Evolutionary conservation across 2,329 filamentous ascomycete genomes (phyloP).

Genomic region (Ascochyta viciae-villosae): DNA sequence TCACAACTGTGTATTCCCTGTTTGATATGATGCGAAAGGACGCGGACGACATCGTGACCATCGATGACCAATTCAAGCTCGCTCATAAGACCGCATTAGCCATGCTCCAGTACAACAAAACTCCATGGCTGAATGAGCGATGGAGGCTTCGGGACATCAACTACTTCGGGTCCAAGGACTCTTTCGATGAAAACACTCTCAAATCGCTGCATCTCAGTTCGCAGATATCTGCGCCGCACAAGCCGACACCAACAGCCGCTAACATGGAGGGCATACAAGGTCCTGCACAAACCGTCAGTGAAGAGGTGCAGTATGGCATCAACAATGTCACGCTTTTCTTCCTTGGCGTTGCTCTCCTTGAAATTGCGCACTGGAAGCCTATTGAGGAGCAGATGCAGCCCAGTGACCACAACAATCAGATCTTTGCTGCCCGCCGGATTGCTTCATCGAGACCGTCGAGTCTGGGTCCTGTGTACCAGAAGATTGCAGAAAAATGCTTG

Average conservation of each 20-base stretch:
- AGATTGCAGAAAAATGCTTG: constrained; percentile 26
- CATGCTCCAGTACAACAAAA: constrained; percentile 29
- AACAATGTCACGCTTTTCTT: constrained; percentile 34
- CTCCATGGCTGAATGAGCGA: constrained; percentile 29
- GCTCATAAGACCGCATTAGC: constrained; percentile 26
- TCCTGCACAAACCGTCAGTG: constrained; percentile 5
- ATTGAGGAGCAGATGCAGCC: constrained; percentile 25
- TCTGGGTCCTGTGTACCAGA: constrained; percentile 26
- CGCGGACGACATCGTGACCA: constrained; percentile 9
- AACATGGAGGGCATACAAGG: constrained; percentile 28
- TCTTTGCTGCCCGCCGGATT: constrained; percentile 32
- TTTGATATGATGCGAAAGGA: constrained; percentile 23
- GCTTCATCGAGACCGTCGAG: constrained; percentile 15
- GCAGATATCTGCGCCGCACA: constrained; percentile 14
- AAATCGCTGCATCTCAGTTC: constrained; percentile 30
- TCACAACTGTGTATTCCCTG: constrained; percentile 3
- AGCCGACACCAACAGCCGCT: neutral
- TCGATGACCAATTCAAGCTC: constrained; percentile 26
- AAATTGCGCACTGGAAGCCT: constrained; percentile 34
- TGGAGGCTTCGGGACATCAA: constrained; percentile 28
- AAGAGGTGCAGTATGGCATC: constrained; percentile 30
- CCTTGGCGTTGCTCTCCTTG: constrained; percentile 35
- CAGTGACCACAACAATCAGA: constrained; percentile 22
- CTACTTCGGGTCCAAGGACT: constrained; percentile 19
- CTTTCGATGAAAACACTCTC: constrained; percentile 18